Base-by-base conservation (phyloP, 1,139 yeast species). In the Chernovozyma sophiae-reginae region DNA sequence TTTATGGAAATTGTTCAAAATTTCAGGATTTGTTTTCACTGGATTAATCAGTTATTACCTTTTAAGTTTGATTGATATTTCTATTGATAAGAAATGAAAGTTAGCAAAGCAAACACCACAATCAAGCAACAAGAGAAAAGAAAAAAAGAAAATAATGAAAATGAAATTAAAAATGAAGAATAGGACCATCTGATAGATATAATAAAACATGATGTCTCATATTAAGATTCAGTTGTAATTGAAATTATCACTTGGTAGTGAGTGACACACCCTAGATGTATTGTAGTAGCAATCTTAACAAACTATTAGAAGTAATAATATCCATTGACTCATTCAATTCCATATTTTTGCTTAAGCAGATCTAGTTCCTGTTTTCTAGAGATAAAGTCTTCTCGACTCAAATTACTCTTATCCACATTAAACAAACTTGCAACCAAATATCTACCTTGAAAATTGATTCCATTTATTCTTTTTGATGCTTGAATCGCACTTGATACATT, bases 1-100 rank as follows among this genome's bases (percentile, higher is more conserved):
- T 55, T 63, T 77, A 54, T 62, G 65, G 46, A 90, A 89, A 60
- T 89, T 95, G 22, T 47, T 79, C 29, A 71, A 78, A 40, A 75
- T 87, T 42, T 75, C 92, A 4, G 70, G 74, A 8, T 82, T 81
- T 49, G 65, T 84, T 15, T 79, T 83, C 47, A 57, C 71, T 26
- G 85, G 82, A 2, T 74, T 87, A 51, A 50, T 81, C 43, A 71
- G 81, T 46, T 70, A 77, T 49, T 77, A 79, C 43, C 57, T 72
- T 25, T 57, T 84, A 46, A 61, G 62, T 25, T 58, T 62, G 43
- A 49, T 69, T 34, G 65, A 67, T 47, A 46, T 68, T 37, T 56
- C 61, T 29, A 59, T 65, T 37, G 53, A 48, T n/a, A 44, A 53
- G 36, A 41, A 45, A 33, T 36, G n/a, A n/a, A n/a, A n/a, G n/a